Evolutionary conservation across 2,329 filamentous ascomycete genomes (phyloP).

Genomic region (Exophiala calicioides): DNA sequence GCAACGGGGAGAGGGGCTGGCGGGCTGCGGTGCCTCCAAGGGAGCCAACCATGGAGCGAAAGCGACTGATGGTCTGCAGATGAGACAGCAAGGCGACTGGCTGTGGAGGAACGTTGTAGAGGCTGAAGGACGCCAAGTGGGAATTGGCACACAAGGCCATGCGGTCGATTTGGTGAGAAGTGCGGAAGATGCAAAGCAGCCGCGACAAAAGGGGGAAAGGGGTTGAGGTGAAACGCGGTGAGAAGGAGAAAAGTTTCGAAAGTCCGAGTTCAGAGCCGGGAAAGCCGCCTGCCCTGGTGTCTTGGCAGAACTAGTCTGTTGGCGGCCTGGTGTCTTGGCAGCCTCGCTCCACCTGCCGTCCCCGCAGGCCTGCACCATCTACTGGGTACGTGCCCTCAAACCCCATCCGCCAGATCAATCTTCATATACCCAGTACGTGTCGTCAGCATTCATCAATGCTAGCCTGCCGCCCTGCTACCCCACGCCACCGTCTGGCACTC

Average conservation of each 20-base stretch:
- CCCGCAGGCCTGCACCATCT: no score
- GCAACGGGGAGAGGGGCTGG: conserved; percentile 13
- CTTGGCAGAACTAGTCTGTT: no score
- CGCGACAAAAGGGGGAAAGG: conserved; percentile 13
- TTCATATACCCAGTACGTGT: no score
- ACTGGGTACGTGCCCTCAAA: no score
- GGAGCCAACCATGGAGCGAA: conserved; percentile 12
- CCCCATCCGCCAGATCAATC: no score
- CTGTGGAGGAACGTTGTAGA: conserved; percentile 17
- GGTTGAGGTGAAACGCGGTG: conserved; percentile 20
- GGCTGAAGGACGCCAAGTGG: conserved; percentile 17
- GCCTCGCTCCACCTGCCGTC: no score
- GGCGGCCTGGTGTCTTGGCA: no score
- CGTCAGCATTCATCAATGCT: no score
- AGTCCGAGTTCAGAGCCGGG: no score
- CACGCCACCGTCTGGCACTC: background rate
- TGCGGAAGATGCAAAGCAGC: conserved; percentile 6
- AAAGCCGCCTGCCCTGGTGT: no score
- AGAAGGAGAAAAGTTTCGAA: conserved; percentile 12
- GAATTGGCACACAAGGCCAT: background rate
- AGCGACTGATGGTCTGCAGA: conserved; percentile 12
- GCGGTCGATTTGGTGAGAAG: conserved; percentile 14
- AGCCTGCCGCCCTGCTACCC: background rate
- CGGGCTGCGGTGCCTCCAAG: conserved; percentile 8
- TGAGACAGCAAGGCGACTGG: conserved; percentile 19